Conservation (phyloP, 2,329 filamentous ascomycete species). For the Neospermospora avenae region DNA sequence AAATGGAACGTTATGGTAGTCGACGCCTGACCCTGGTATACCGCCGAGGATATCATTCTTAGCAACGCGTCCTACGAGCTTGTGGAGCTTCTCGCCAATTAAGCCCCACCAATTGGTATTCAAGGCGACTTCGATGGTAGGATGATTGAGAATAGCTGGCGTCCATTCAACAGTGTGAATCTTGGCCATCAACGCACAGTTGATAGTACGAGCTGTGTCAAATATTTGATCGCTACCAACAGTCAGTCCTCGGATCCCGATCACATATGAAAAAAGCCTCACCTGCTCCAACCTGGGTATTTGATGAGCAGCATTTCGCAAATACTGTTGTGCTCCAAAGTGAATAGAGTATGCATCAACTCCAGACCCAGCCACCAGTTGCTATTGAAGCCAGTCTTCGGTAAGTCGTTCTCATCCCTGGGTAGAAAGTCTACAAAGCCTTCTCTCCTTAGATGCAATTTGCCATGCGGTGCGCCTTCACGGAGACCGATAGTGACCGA, state of each 20-base stretch:
- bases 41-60: conserved; percentile 18
- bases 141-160: conserved; percentile 17
- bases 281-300: conserved; percentile 15
- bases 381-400: conserved; percentile 17
- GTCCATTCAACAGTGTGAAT: conserved; percentile 22
- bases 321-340: conserved; percentile 18
- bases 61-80: conserved; percentile 18
- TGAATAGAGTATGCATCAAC: conserved; percentile 18
- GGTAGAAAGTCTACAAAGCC: conserved; percentile 13
- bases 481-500: conserved; percentile 9
- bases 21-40: conserved; percentile 17
- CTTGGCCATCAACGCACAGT: conserved; percentile 19
- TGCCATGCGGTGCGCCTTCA: conserved; percentile 4
- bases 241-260: neutral
- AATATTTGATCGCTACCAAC: conserved; percentile 12
- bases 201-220: conserved; percentile 6
- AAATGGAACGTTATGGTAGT: conserved; percentile 12
- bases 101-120: conserved; percentile 16
- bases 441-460: conserved; percentile 14
- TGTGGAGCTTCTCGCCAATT: conserved; percentile 15
- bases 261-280: neutral
- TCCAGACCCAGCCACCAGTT: conserved; percentile 21
- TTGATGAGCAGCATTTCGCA: conserved; percentile 15
- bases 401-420: conserved; percentile 9
- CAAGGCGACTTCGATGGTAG: conserved; percentile 1